These are phyloP conservation scores for Camellia lanceoleosa DNA, from an alignment of 148 eudicot species.

Conservation along the genomic window DNA sequence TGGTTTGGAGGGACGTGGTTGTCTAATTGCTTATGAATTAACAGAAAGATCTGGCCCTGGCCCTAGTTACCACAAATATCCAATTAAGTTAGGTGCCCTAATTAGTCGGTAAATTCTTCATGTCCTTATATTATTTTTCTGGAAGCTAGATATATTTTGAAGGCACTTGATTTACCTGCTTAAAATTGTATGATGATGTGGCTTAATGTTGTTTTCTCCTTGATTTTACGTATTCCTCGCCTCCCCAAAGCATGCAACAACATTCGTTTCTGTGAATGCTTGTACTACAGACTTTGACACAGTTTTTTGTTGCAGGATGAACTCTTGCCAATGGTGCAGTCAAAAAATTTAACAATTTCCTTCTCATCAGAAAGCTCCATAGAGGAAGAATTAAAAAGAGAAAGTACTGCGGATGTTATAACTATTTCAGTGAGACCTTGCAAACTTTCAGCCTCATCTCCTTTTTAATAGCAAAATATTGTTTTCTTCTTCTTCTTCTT, in stretches of 20 bases:
- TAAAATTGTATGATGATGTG: not conserved
- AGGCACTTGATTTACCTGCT: not conserved
- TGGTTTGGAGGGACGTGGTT: conserved; percentile 4
- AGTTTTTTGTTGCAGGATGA: conserved; percentile 59
- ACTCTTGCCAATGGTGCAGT: conserved; percentile 79
- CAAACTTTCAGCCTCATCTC: not conserved
- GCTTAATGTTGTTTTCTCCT: not conserved
- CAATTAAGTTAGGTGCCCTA: not conserved
- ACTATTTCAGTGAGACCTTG: conserved; percentile 67
- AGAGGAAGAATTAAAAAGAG: conserved; percentile 97
- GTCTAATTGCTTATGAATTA: not conserved
- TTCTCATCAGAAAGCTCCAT: conserved; percentile 98
- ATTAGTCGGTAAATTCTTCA: not conserved
- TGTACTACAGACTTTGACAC: not conserved
- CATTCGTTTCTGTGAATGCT: not conserved
- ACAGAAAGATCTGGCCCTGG: no score
- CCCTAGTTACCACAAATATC: not conserved
- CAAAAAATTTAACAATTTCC: conserved; percentile 71
- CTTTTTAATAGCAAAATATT: not conserved
- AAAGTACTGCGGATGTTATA: conserved; percentile 95
- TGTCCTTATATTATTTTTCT: not conserved
- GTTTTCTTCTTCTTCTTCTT: not conserved
- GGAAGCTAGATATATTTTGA: not conserved
- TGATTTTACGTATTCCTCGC: not conserved
- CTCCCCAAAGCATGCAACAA: not conserved